Percentiles rank a stretch among this genome's conserved stretches.
These are phyloP conservation scores for Talaromyces ruber DNA, from an alignment of 495 filamentous ascomycete species.

Conservation along the genomic window DNA sequence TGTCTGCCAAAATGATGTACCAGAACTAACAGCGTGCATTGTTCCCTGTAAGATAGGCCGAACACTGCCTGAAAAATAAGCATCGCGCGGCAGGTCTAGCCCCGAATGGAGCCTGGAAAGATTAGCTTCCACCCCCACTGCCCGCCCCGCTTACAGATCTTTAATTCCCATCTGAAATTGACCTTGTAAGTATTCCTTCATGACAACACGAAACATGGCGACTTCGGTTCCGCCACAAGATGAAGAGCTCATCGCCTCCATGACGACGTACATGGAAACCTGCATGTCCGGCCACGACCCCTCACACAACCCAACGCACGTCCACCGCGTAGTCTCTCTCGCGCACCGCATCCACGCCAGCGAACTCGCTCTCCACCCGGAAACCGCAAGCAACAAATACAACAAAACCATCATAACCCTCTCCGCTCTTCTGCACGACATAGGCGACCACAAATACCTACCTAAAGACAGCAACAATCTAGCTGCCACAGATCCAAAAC, in stretches of 20 bases:
- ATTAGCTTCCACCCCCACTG: neutral
- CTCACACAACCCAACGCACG: slow-evolving; percentile 79
- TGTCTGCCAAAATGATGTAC: too few relatives aligned
- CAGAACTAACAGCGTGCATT: too few relatives aligned
- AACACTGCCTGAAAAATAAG: neutral
- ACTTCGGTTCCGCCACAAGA: neutral
- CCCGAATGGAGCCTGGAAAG: neutral
- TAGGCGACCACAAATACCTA: slow-evolving; percentile 79
- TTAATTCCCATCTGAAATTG: neutral
- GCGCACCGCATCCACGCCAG: slow-evolving; percentile 49
- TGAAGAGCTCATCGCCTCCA: slow-evolving; percentile 20
- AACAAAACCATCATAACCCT: slow-evolving; percentile 56
- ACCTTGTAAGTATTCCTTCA: neutral
- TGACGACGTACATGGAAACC: slow-evolving; percentile 48
- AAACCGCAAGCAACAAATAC: slow-evolving; percentile 15
- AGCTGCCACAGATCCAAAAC: slow-evolving; percentile 33
- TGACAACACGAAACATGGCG: neutral
- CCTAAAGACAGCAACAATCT: neutral
- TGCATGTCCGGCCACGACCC: slow-evolving; percentile 80
- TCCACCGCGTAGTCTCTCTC: slow-evolving; percentile 67
- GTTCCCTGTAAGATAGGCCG: neutral
- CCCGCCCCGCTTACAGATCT: neutral
- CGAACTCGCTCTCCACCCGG: slow-evolving; percentile 26
- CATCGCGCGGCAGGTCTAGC: neutral
- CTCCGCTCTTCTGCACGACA: slow-evolving; percentile 74